phyloP scores from a whole-genome alignment of 202 grass and related monocot species.

The Bolboschoenoplectus hybrid region DNA sequence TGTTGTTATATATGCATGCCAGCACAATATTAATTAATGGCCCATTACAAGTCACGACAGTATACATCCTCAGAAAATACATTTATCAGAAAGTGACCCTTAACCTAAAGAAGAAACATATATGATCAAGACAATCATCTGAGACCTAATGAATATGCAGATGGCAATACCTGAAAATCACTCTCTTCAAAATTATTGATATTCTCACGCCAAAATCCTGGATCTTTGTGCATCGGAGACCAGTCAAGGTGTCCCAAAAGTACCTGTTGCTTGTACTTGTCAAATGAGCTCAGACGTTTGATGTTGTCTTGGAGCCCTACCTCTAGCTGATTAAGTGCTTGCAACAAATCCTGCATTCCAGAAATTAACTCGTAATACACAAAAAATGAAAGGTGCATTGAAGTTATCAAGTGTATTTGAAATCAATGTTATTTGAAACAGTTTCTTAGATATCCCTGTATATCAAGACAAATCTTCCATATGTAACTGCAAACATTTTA shows the following conservation, averaged over 20 bases:
- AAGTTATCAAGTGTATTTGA: not conserved
- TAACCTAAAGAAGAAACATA: not conserved
- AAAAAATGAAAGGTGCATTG: not conserved
- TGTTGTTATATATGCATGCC: not conserved
- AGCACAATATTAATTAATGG: too few relatives aligned
- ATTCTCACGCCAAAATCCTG: conserved; percentile 94
- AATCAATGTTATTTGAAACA: conserved; percentile 18
- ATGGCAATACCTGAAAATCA: conserved; percentile 89
- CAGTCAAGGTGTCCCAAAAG: conserved; percentile 95
- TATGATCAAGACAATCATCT: not conserved
- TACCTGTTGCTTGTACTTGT: conserved; percentile 98
- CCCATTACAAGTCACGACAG: too few relatives aligned
- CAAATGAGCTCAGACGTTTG: conserved; percentile 83
- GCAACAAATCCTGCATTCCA: conserved; percentile 77
- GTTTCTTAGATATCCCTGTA: not conserved
- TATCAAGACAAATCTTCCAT: not conserved
- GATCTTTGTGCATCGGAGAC: conserved; percentile 96
- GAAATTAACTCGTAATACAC: not conserved
- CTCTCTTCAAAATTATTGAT: conserved; percentile 97
- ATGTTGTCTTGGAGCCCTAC: conserved; percentile 78
- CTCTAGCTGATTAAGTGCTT: conserved; percentile 89
- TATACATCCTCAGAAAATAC: too few relatives aligned
- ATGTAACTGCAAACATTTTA: not conserved
- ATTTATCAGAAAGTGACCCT: too few relatives aligned
- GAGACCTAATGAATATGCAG: not conserved